These are phyloP conservation scores for Butyriboletus loyo DNA, from an alignment of 768 basidiomycete species.

Conservation along the genomic window DNA sequence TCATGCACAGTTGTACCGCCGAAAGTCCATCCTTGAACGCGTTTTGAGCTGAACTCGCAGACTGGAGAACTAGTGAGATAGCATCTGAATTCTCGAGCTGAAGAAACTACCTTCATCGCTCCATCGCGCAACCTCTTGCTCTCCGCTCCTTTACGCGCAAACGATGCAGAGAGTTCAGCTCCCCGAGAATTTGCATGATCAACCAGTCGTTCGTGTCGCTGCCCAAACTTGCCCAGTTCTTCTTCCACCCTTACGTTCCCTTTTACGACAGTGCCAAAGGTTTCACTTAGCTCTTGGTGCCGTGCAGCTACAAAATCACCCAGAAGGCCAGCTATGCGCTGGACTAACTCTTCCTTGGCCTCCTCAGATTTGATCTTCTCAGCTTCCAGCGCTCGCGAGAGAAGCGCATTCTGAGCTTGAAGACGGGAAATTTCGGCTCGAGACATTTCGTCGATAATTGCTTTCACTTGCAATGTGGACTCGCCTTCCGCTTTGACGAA, in stretches of 20 bases:
- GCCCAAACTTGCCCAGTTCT: slow-evolving; percentile 44
- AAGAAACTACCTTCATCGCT: slow-evolving; percentile 50
- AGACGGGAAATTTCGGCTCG: slow-evolving; percentile 58
- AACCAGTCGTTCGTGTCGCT: slow-evolving; percentile 47
- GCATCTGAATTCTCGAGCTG: not conserved
- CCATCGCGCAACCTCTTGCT: slow-evolving; percentile 55
- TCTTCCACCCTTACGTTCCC: slow-evolving; percentile 57
- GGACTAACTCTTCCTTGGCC: slow-evolving; percentile 71
- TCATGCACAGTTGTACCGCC: slow-evolving; percentile 42
- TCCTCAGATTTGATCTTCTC: slow-evolving; percentile 67
- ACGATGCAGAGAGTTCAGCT: slow-evolving; percentile 36
- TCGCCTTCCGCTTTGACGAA: slow-evolving; percentile 57
- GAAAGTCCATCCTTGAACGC: slow-evolving; percentile 41
- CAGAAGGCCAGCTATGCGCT: slow-evolving; percentile 69
- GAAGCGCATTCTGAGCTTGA: slow-evolving; percentile 64
- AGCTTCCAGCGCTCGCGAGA: slow-evolving; percentile 57
- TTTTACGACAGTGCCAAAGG: slow-evolving; percentile 49
- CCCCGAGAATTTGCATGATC: slow-evolving; percentile 42
- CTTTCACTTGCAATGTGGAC: slow-evolving; percentile 47
- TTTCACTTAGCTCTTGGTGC: slow-evolving; percentile 60
- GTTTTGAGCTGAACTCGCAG: slow-evolving; percentile 37
- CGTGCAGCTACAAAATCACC: slow-evolving; percentile 67
- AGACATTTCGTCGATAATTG: slow-evolving; percentile 44
- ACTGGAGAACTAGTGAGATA: slow-evolving; percentile 35
- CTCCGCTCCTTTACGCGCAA: slow-evolving; percentile 49